A percentile compares a stretch with the other conserved stretches of the same genome.
Evolutionary conservation across 2,329 filamentous ascomycete species (phyloP).

Genomic region (Sarocladiaceae sp.): DNA sequence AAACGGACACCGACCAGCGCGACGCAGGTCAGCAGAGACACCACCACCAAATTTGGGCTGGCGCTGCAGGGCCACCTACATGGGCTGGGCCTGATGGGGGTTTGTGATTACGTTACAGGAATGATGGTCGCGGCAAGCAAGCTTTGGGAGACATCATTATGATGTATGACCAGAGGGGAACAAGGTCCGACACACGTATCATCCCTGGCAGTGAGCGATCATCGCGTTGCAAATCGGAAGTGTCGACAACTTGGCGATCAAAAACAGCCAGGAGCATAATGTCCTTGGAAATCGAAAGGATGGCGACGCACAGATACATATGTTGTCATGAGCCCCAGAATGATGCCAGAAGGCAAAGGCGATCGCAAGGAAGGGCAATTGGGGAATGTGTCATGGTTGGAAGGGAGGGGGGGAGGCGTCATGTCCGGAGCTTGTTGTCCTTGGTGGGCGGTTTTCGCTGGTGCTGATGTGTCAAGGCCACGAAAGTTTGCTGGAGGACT

Average conservation of each 20-base stretch:
- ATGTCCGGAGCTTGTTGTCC: slow-evolving; percentile 7
- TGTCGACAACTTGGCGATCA: background rate
- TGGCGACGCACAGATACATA: background rate
- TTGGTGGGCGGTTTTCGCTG: background rate
- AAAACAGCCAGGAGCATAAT: background rate
- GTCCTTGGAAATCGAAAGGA: background rate
- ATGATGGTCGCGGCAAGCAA: background rate
- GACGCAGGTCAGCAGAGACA: background rate
- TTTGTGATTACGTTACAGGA: slow-evolving; percentile 9
- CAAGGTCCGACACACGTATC: background rate
- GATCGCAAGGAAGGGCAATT: background rate
- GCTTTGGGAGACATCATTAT: slow-evolving; percentile 7
- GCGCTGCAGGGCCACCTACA: slow-evolving; percentile 3
- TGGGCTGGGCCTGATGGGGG: slow-evolving; percentile 3
- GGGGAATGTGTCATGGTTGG: slow-evolving; percentile 9
- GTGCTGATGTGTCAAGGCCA: background rate
- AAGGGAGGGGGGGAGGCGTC: background rate
- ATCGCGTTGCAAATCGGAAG: background rate
- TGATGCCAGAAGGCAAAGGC: slow-evolving; percentile 1
- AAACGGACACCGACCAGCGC: background rate
- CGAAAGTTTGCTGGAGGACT: background rate
- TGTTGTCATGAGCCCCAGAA: slow-evolving; percentile 5
- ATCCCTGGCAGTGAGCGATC: background rate
- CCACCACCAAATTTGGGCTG: background rate
- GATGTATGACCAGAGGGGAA: background rate